Evolutionary conservation across 176 grass and related monocot genomes (phyloP).

Genomic region (Tillandsia fasciculata): DNA sequence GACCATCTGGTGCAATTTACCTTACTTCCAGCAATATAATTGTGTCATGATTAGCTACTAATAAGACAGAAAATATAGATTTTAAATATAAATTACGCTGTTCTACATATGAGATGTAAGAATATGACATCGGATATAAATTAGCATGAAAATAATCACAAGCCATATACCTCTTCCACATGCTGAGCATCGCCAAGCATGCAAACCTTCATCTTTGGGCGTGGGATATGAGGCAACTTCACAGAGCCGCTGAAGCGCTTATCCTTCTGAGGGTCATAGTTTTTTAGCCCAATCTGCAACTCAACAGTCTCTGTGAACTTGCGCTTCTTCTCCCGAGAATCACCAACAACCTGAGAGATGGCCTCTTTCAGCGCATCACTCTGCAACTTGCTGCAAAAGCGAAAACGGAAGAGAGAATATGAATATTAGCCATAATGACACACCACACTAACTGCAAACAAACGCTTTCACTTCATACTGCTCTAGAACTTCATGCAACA

Average conservation of each 20-base stretch:
- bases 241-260: constrained; percentile 7
- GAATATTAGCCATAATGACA: too few relatives aligned
- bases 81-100: background rate
- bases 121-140: background rate
- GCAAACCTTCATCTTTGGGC: constrained; percentile 13
- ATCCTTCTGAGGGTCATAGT: constrained; percentile 12
- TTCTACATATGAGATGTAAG: background rate
- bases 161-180: constrained; percentile 8
- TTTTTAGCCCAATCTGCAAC: constrained; percentile 10
- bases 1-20: too few relatives aligned
- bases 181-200: constrained; percentile 14
- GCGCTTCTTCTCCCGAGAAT: constrained; percentile 8
- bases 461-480: too few relatives aligned
- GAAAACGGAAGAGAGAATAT: background rate
- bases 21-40: too few relatives aligned
- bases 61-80: too few relatives aligned
- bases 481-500: too few relatives aligned
- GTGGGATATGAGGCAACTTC: constrained; percentile 16
- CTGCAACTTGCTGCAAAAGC: constrained; percentile 4
- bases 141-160: background rate
- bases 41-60: too few relatives aligned
- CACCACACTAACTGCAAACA: too few relatives aligned
- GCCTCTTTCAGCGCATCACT: constrained; percentile 5
- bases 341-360: constrained; percentile 10
- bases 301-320: constrained; percentile 9